Evolutionary conservation across 352 stramenopile species (phyloP), one percentile per base, ranked within the genome.

Genomic region (Aphanomyces astaci): DNA sequence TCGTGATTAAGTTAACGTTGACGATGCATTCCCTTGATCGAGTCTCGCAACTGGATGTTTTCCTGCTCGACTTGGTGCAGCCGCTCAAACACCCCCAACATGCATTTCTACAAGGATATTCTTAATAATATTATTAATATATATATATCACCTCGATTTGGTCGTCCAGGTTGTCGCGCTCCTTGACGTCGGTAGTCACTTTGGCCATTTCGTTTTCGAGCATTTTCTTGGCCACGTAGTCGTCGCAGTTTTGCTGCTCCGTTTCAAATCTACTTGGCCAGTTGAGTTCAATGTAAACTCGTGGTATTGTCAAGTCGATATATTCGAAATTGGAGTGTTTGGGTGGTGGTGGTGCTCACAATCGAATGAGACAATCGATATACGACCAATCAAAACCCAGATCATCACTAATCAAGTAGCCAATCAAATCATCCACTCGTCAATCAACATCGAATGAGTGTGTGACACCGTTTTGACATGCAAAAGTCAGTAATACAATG

Each of bases 241-340:
- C 80, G 46, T 81, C 78, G 52, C 78, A 86, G 32, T 68, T 82
- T 52, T 82, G 73, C 70, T 86, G 76, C 72, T 86, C 78, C 36
- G 72, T 74, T 10, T 73, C 76, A 27, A 68, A 68, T 60, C 62
- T 68, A 60, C 27, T 10, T 9, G 5, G 33, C 11, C 43, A 11
- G 33, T 36, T 10, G 11, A 48, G 10, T n/a, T n/a, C n/a, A n/a
- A n/a, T n/a, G n/a, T n/a, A n/a, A n/a, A n/a, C n/a, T n/a, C n/a
- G n/a, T n/a, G n/a, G n/a, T n/a, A n/a, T n/a, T n/a, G n/a, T n/a
- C n/a, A n/a, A n/a, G n/a, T n/a, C n/a, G n/a, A n/a, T n/a, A n/a
- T n/a, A n/a, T n/a, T n/a, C n/a, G n/a, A n/a, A n/a, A n/a, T n/a
- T n/a, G n/a, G n/a, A n/a, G n/a, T n/a, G n/a, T n/a, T n/a, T n/a